Percentiles rank a stretch among this genome's conserved stretches.
phyloP scores from a whole-genome alignment of 805 yeast species.

The Candida bentonensis region DNA sequence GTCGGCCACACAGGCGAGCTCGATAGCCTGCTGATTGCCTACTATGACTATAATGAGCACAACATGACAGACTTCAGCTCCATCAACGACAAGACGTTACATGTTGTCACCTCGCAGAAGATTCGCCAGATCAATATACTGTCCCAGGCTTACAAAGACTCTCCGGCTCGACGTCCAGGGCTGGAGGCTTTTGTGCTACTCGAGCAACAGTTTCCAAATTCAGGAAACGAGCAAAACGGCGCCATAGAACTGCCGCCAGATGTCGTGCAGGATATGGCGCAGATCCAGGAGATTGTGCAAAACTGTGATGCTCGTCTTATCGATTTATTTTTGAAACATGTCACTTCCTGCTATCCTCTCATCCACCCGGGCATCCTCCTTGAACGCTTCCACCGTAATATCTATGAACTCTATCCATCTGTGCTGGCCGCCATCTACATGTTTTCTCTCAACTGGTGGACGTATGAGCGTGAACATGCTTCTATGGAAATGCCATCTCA shows the following conservation, averaged over 20 bases:
- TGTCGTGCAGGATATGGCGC: slow-evolving; percentile 12
- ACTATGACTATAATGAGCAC: slow-evolving; percentile 12
- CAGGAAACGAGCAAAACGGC: slow-evolving; percentile 9
- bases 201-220: slow-evolving; percentile 11
- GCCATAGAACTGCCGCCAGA: slow-evolving; percentile 14
- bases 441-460: slow-evolving; percentile 18
- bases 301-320: slow-evolving; percentile 12
- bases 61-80: slow-evolving; percentile 10
- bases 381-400: slow-evolving; percentile 14
- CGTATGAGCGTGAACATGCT: slow-evolving; percentile 13
- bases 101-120: slow-evolving; percentile 8
- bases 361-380: slow-evolving; percentile 14
- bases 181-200: slow-evolving; percentile 13
- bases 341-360: slow-evolving; percentile 15
- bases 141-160: slow-evolving; percentile 1
- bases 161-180: background rate
- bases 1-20: slow-evolving; percentile 16
- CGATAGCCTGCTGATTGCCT: slow-evolving; percentile 15
- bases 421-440: slow-evolving; percentile 12
- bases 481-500: slow-evolving; percentile 9
- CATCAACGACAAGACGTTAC: slow-evolving; percentile 4
- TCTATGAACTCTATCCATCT: slow-evolving; percentile 14
- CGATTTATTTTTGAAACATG: slow-evolving; percentile 13
- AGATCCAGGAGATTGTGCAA: slow-evolving; percentile 14
- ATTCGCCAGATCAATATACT: slow-evolving; percentile 8